These are phyloP conservation scores for Metschnikowia lunata DNA, from an alignment of 805 yeast genomes.

Conservation along the genomic window DNA sequence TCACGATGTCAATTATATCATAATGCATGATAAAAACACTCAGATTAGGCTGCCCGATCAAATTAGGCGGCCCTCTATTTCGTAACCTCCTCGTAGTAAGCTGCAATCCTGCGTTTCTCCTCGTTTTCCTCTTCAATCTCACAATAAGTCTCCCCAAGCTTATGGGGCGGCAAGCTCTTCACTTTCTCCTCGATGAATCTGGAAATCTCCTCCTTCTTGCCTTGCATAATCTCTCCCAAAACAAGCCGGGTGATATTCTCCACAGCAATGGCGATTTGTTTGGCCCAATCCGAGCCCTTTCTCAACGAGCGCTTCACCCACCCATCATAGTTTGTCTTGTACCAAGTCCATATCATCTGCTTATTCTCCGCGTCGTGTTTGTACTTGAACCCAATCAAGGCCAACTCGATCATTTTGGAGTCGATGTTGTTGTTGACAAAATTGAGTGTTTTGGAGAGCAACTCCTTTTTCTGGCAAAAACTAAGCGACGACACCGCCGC, in stretches of 20 bases:
- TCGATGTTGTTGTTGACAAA: constrained; percentile 56
- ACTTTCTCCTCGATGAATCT: constrained; percentile 31
- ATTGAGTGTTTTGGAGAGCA: constrained; percentile 52
- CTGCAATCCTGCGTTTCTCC: constrained; percentile 17
- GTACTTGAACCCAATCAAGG: constrained; percentile 50
- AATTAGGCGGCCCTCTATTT: too few species aligned
- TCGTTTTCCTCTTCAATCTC: constrained; percentile 20
- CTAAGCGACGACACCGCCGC: constrained; percentile 55
- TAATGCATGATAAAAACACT: too few species aligned
- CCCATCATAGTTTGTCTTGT: constrained; percentile 43
- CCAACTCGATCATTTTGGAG: constrained; percentile 49
- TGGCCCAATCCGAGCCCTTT: constrained; percentile 43
- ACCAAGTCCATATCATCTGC: constrained; percentile 54
- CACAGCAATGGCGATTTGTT: constrained; percentile 43
- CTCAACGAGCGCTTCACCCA: constrained; percentile 49
- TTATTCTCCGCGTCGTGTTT: constrained; percentile 27
- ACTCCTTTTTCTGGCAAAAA: constrained; percentile 40
- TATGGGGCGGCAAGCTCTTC: constrained; percentile 35
- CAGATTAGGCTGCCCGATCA: too few species aligned
- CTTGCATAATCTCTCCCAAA: constrained; percentile 36
- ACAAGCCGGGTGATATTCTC: constrained; percentile 40
- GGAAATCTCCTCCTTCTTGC: constrained; percentile 24
- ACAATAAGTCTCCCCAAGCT: constrained; percentile 25
- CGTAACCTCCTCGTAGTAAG: constrained; percentile 8
- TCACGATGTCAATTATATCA: too few species aligned